phyloP scores from a whole-genome alignment of 139 green algal species.

The Chlorella ohadii region DNA sequence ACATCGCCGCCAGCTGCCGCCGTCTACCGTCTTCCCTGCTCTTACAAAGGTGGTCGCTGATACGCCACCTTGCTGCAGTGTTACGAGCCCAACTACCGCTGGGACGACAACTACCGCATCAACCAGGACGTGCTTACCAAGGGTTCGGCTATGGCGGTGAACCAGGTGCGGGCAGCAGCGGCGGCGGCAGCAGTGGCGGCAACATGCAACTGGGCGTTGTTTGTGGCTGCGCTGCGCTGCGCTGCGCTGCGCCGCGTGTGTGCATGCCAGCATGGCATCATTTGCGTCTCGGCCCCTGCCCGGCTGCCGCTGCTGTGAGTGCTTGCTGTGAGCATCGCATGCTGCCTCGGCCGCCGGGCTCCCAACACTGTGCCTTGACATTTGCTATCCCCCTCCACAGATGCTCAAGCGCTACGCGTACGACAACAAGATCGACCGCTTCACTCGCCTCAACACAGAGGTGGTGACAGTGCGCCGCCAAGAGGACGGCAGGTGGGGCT shows the following conservation, averaged over 20 bases:
- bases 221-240: too few relatives aligned
- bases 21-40: neutral
- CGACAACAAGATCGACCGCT: neutral
- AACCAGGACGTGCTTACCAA: constrained; percentile 17
- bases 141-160: neutral
- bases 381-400: neutral
- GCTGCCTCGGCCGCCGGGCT: too few relatives aligned
- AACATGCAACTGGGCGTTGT: too few relatives aligned
- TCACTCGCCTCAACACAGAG: neutral
- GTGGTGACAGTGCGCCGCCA: neutral
- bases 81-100: constrained; percentile 41
- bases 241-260: too few relatives aligned
- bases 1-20: neutral
- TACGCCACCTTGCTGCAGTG: constrained; percentile 10
- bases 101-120: constrained; percentile 27
- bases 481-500: neutral
- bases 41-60: neutral
- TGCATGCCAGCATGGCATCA: too few relatives aligned
- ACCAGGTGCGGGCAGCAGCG: too few relatives aligned
- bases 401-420: neutral
- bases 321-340: too few relatives aligned
- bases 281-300: too few relatives aligned
- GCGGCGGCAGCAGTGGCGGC: too few relatives aligned
- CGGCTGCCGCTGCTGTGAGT: too few relatives aligned
- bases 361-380: too few relatives aligned